A percentile compares a stretch with the other conserved stretches of the same genome.
Evolutionary conservation across 495 filamentous ascomycete genomes (phyloP).

Genomic region (Xylaria telfairii): DNA sequence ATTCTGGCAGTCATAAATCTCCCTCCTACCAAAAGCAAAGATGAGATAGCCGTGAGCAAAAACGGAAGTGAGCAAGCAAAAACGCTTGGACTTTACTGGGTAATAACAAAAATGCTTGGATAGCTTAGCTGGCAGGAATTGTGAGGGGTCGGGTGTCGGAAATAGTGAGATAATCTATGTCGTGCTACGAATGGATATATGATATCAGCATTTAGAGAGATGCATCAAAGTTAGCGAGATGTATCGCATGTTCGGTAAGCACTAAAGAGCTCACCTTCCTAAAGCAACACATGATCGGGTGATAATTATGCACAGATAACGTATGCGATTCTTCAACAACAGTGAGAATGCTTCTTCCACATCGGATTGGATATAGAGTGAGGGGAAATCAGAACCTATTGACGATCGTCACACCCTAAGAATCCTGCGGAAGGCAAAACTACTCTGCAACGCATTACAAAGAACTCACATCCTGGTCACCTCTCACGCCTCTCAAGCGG

Average conservation of each 20-base stretch:
- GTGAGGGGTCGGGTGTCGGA: neutral
- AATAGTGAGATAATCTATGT: neutral
- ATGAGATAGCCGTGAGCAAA: neutral
- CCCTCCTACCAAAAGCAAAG: neutral
- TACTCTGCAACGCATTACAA: neutral
- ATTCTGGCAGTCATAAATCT: neutral
- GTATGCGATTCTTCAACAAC: constrained; percentile 3
- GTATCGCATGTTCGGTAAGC: neutral
- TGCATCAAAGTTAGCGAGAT: neutral
- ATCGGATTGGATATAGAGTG: constrained; percentile 11
- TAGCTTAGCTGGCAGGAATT: neutral
- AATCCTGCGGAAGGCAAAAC: neutral
- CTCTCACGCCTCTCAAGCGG: neutral
- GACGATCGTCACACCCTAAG: neutral
- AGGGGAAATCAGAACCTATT: constrained; percentile 1
- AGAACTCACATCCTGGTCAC: neutral
- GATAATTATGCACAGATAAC: constrained; percentile 1
- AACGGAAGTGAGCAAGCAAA: neutral
- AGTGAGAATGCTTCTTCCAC: neutral
- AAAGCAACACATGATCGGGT: neutral
- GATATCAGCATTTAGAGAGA: constrained; percentile 9
- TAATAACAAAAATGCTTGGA: neutral
- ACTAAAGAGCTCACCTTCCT: constrained; percentile 18
- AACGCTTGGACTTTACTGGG: neutral
- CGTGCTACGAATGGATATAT: neutral